Base-by-base conservation (phyloP, 768 basidiomycete genomes). In the Russula sp. region DNA sequence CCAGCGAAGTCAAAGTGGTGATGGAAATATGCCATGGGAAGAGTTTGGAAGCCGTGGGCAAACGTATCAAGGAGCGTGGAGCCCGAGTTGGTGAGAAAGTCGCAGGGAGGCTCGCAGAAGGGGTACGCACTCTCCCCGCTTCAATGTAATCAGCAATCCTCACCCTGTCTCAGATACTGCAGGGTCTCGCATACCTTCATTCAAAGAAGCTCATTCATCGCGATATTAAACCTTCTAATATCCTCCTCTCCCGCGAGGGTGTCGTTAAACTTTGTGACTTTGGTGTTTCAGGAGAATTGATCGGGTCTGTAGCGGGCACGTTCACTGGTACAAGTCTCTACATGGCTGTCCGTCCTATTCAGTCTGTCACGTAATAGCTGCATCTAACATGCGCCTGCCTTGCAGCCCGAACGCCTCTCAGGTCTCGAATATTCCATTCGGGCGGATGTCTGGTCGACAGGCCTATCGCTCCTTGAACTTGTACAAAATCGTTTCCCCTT, bases 281-380 rank as follows among this genome's bases (percentile, higher is more conserved):
- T 71, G 97, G 97, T 37, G 97, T 98, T 20, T 98, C 96, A 32
- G 97, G 96, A 47, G 92, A 97, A 75, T 82, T 99, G 27, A 86
- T 98, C 69, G 86, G 89, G 71, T 93, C 90, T 55, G 75, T 90
- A 66, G 97, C 97, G 16, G 91, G 91, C 58, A 98, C 97, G 0
- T 98, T 98, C 72, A 98, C 96, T 1, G 97, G 97, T 7, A 98
- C 96, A 49, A 94, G 94, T 72, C 89, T 91, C 68, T 99, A 98
- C 76, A 98, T 98, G 96, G 95, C 97, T 68, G 96, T 98, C 70
- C 75, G 95, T 84, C 34, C 31, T 45, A 32, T 45, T 56, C 37
- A 49, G 6, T 20, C 8, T 49, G 48, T 60, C 53, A 64, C 66
- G 57, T 42, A 53, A 62, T 62, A 54, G 45, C 39, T 49, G 27